phyloP scores from a whole-genome alignment of 306 rosid genomes.

The Vigna trinervia region DNA sequence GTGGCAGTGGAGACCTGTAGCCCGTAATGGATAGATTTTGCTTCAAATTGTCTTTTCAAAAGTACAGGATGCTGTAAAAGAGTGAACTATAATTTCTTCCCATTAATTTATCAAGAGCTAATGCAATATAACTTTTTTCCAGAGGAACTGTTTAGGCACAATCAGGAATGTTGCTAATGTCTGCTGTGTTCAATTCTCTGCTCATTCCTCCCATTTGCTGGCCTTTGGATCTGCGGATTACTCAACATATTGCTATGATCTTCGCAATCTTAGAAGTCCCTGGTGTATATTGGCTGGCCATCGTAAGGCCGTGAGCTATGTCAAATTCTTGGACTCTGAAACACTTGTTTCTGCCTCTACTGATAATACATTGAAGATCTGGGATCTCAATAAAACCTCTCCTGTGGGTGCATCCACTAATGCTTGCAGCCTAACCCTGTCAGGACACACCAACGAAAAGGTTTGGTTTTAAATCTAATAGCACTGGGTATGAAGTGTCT shows the following conservation, averaged over 20 bases:
- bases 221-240: constrained; percentile 88
- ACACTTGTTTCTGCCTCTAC: constrained; percentile 96
- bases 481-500: constrained; percentile 22
- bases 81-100: constrained; percentile 11
- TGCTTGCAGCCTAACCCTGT: constrained; percentile 82
- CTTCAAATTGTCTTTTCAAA: constrained; percentile 23
- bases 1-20: constrained; percentile 8
- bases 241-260: constrained; percentile 89
- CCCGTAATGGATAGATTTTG: constrained; percentile 27
- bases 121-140: constrained; percentile 44
- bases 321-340: constrained; percentile 89
- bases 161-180: constrained; percentile 84
- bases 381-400: constrained; percentile 87
- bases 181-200: constrained; percentile 95
- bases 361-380: constrained; percentile 86
- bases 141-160: constrained; percentile 80
- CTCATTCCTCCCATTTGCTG: constrained; percentile 81
- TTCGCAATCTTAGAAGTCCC: constrained; percentile 82
- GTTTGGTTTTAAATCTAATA: constrained; percentile 48
- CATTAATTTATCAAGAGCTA: constrained; percentile 40
- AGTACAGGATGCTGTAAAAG: constrained; percentile 34
- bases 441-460: constrained; percentile 95
- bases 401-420: constrained; percentile 59
- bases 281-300: constrained; percentile 92
- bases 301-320: constrained; percentile 88